phyloP scores from a whole-genome alignment of 139 green algal genomes.

The Deuterostichococcus epilithicus region DNA sequence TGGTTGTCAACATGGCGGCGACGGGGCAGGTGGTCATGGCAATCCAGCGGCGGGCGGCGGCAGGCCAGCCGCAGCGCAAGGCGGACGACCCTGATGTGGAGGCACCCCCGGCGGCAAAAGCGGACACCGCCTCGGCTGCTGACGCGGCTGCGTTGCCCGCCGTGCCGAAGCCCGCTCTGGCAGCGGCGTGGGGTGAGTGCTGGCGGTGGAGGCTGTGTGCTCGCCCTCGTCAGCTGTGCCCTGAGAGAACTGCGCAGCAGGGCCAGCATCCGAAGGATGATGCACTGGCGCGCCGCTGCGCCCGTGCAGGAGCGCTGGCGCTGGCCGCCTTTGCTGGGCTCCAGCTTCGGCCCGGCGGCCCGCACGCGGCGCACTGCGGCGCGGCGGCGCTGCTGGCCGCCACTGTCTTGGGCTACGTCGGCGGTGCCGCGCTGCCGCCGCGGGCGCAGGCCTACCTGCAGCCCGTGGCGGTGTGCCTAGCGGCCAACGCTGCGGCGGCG shows the following conservation, averaged over 20 bases:
- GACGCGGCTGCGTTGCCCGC: too few species aligned
- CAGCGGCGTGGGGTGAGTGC: not conserved
- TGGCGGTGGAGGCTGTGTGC: too few species aligned
- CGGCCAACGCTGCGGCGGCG: constrained; percentile 45
- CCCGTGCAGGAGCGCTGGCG: not conserved
- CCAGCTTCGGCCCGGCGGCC: not conserved
- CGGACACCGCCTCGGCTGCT: too few species aligned
- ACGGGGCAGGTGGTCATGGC: constrained; percentile 53
- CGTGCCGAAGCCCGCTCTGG: not conserved
- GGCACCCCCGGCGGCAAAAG: constrained; percentile 8
- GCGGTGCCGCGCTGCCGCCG: constrained; percentile 33
- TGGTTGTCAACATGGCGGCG: constrained; percentile 55
- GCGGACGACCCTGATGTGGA: constrained; percentile 51
- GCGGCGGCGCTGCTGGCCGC: constrained; percentile 51
- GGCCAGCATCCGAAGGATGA: too few species aligned
- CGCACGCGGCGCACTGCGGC: constrained; percentile 11
- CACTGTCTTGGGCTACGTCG: constrained; percentile 62
- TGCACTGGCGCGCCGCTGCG: too few species aligned
- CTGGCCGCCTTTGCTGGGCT: not conserved
- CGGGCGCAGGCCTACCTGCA: constrained; percentile 48
- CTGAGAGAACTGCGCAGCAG: too few species aligned
- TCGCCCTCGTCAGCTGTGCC: too few species aligned
- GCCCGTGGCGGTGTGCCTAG: constrained; percentile 58
- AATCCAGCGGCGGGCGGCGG: constrained; percentile 22
- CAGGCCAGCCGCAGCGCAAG: constrained; percentile 12